phyloP scores from a whole-genome alignment of 2,329 filamentous ascomycete genomes.

The Zalaria sp. region DNA sequence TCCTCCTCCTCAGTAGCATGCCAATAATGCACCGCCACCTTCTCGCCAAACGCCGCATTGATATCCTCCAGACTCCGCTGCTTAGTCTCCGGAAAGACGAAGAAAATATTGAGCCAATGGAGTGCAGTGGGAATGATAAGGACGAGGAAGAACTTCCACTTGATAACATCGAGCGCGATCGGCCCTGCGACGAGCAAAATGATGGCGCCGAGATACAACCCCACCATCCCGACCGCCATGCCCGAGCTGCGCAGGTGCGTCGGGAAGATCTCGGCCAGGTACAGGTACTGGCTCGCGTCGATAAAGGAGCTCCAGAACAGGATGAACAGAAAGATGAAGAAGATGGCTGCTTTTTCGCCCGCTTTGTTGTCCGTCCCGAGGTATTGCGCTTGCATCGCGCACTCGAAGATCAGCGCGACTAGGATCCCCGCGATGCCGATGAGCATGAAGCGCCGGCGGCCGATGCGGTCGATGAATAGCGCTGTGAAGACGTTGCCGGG shows the following conservation, averaged over 20 bases:
- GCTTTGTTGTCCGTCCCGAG: slow-evolving; percentile 19
- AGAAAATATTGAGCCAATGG: slow-evolving; percentile 19
- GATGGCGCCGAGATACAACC: slow-evolving; percentile 22
- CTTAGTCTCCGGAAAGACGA: slow-evolving; percentile 24
- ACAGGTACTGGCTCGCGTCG: slow-evolving; percentile 34
- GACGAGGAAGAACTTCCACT: slow-evolving; percentile 9
- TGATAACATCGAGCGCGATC: slow-evolving; percentile 11
- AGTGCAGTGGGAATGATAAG: slow-evolving; percentile 7
- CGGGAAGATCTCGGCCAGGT: slow-evolving; percentile 32
- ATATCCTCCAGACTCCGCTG: slow-evolving; percentile 22
- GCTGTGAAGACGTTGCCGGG: slow-evolving; percentile 27
- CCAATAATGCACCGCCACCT: slow-evolving; percentile 14
- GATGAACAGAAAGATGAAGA: slow-evolving; percentile 27
- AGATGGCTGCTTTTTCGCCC: slow-evolving; percentile 23
- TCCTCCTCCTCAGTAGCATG: slow-evolving; percentile 15
- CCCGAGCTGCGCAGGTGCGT: slow-evolving; percentile 24
- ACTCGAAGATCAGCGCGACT: slow-evolving; percentile 25
- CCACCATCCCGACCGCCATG: slow-evolving; percentile 21
- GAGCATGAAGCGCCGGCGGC: slow-evolving; percentile 28
- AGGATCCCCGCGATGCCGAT: slow-evolving; percentile 27
- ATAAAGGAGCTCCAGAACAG: slow-evolving; percentile 28
- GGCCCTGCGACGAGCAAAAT: slow-evolving; percentile 19
- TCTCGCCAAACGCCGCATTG: slow-evolving; percentile 21
- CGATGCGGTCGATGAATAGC: slow-evolving; percentile 24
- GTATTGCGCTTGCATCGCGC: slow-evolving; percentile 21